These are phyloP conservation scores for Triangularia setosa DNA, from an alignment of 2,329 filamentous ascomycete species.

Conservation along the genomic window DNA sequence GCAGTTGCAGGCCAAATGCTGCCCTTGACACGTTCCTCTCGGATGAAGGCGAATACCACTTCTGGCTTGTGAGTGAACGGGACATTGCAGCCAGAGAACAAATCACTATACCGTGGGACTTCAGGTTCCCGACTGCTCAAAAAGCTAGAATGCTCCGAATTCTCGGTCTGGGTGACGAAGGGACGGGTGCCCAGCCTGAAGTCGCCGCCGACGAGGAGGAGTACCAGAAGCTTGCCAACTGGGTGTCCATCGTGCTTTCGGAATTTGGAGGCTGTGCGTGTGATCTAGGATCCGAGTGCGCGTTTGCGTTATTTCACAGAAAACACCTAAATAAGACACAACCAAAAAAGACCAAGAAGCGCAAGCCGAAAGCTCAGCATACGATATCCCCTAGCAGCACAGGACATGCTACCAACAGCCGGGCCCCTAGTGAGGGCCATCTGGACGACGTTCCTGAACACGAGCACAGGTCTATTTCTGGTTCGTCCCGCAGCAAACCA, in stretches of 20 bases:
- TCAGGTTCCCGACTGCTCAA: slow-evolving; percentile 54
- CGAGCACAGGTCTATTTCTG: slow-evolving; percentile 48
- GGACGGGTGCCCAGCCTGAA: slow-evolving; percentile 44
- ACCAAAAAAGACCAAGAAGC: slow-evolving; percentile 48
- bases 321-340: slow-evolving; percentile 50
- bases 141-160: slow-evolving; percentile 53
- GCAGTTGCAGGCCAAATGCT: slow-evolving; percentile 91
- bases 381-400: slow-evolving; percentile 60
- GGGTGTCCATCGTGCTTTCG: slow-evolving; percentile 66
- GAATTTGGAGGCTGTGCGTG: slow-evolving; percentile 80
- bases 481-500: slow-evolving; percentile 59
- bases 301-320: slow-evolving; percentile 60
- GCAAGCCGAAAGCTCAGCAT: slow-evolving; percentile 51
- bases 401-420: slow-evolving; percentile 58
- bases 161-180: slow-evolving; percentile 61
- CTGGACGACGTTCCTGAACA: slow-evolving; percentile 52
- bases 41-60: slow-evolving; percentile 75
- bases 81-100: slow-evolving; percentile 64
- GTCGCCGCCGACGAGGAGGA: slow-evolving; percentile 57
- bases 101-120: slow-evolving; percentile 66
- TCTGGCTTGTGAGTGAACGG: slow-evolving; percentile 84
- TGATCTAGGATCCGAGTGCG: slow-evolving; percentile 58
- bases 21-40: slow-evolving; percentile 81
- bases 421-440: slow-evolving; percentile 60
- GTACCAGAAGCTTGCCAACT: slow-evolving; percentile 57